These are phyloP conservation scores for Apiospora rasikravindrae DNA, from an alignment of 2,329 filamentous ascomycete species.

Conservation along the genomic window DNA sequence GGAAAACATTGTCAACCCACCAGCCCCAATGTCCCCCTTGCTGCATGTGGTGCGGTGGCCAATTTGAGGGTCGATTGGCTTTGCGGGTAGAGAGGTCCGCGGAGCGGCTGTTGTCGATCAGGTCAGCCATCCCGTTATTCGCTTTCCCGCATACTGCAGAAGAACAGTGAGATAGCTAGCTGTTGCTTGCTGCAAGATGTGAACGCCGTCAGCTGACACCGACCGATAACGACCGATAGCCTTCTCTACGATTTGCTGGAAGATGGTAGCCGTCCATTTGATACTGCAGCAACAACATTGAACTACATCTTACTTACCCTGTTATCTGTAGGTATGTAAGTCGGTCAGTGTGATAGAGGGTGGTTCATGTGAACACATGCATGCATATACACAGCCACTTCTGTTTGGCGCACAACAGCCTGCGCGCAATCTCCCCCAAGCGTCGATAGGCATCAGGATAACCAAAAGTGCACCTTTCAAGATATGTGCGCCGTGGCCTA, in stretches of 20 bases:
- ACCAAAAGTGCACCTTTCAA: conserved; percentile 5
- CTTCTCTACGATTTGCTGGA: not conserved
- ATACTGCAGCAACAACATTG: conserved; percentile 6
- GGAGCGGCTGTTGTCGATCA: not conserved
- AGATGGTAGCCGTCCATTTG: not conserved
- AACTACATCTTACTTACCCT: not conserved
- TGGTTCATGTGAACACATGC: conserved; percentile 9
- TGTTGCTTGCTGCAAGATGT: not conserved
- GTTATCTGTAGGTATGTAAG: not conserved
- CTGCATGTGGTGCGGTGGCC: not conserved
- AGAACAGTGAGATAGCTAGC: not conserved
- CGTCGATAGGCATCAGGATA: no score
- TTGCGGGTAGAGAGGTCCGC: conserved; percentile 8
- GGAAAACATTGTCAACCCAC: not conserved
- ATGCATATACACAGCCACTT: conserved; percentile 12
- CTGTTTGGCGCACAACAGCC: not conserved
- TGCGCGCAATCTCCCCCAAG: not conserved
- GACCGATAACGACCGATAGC: not conserved
- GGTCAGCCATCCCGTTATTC: conserved; percentile 6
- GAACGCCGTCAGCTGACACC: not conserved
- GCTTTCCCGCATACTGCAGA: not conserved
- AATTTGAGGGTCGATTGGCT: not conserved
- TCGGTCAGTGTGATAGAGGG: not conserved
- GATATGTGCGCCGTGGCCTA: not conserved
- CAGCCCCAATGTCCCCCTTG: not conserved